Evolutionary conservation across 345 rosid genomes (phyloP), one percentile per base, ranked within the genome.

Genomic region (Sisymbrium altissimum): DNA sequence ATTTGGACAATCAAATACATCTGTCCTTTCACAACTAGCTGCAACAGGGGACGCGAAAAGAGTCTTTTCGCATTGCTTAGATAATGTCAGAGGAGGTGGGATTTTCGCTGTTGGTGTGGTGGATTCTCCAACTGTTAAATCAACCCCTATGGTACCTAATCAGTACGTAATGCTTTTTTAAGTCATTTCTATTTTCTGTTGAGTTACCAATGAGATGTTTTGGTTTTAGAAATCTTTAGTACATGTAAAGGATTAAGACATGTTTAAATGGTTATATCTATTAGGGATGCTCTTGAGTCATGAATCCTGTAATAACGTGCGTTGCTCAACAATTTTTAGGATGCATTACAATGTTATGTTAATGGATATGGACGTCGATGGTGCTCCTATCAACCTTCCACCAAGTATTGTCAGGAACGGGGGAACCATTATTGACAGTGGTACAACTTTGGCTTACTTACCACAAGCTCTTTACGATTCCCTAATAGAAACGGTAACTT

Each of bases 401-500:
- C 76, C 86, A 75, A 77, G 81, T 83, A 4, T 72, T 35, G 80
- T 83, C 33, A 82, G 74, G 32, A 70, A 55, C 8, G 87, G 71
- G 63, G 91, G 86, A 79, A 83, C 97, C 38, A 89, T 94, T 66
- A 60, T 94, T 36, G 98, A 94, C 70, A 94, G 97, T 76, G 98
- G 98, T 69, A 91, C 98, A 66, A 91, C 97, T 71, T 84, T 94
- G 84, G 89, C 92, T 56, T 94, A 91, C 85, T 86, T 94, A 58
- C 97, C 98, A 2, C 45, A 71, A 0, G 39, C 64, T 25, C 78
- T 91, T 58, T 89, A 86, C 73, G 76, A 87, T 23, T 64, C 85
- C 17, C 1, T 94, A 71, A 74, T 89, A 81, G 49, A 10, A 46
- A 71, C 80, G 87, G 98, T 89, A 53, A 19, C 41, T 3, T 56